These are phyloP conservation scores for Gossypium stocksii DNA, from an alignment of 345 rosid genomes.

Conservation along the genomic window DNA sequence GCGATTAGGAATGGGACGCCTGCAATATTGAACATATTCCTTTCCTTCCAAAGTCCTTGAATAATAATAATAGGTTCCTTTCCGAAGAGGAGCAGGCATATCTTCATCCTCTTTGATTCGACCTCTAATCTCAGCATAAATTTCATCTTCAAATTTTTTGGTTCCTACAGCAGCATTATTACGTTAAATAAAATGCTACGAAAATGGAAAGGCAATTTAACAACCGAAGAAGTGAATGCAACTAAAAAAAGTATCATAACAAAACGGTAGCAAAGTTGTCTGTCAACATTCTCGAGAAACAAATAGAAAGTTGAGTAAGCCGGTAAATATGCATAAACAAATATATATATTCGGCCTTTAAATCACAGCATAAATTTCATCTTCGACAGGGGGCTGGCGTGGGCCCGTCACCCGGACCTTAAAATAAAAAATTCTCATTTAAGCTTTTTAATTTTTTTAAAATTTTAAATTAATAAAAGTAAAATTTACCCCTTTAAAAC, in stretches of 20 bases:
- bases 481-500: fast-evolving
- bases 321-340: background rate
- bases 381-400: too few species aligned
- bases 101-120: constrained; percentile 94
- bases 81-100: constrained; percentile 60
- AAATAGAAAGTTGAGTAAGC: background rate
- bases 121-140: constrained; percentile 67
- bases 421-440: too few species aligned
- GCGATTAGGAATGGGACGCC: constrained; percentile 40
- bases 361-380: background rate
- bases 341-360: background rate
- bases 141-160: constrained; percentile 55
- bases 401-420: too few species aligned
- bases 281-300: constrained; percentile 4
- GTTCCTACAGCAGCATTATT: constrained; percentile 39
- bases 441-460: too few species aligned
- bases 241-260: background rate
- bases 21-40: constrained; percentile 77
- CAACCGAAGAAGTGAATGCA: background rate
- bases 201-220: background rate
- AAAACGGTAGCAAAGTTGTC: background rate
- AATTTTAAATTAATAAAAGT: too few species aligned
- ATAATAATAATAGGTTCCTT: constrained; percentile 71
- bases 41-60: constrained; percentile 68
- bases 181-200: background rate